phyloP scores from a whole-genome alignment of 2,329 filamentous ascomycete species.

The Pseudogymnoascus destructans region DNA sequence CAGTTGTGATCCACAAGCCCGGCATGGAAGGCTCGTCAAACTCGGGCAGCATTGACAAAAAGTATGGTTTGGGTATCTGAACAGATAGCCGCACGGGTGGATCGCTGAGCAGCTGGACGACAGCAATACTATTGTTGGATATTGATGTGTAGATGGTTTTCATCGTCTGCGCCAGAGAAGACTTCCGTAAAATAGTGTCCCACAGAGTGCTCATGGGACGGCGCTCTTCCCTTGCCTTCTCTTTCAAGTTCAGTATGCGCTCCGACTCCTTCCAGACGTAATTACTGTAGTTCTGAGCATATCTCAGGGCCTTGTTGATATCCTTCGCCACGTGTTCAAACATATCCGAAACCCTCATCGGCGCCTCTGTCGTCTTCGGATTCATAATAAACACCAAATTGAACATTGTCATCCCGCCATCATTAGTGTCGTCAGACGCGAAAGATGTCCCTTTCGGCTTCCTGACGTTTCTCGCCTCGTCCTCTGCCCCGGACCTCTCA shows the following conservation, averaged over 20 bases:
- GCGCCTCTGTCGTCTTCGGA: constrained; percentile 64
- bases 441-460: constrained; percentile 16
- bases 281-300: constrained; percentile 76
- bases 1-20: constrained; percentile 77
- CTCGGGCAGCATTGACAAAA: constrained; percentile 59
- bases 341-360: constrained; percentile 57
- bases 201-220: constrained; percentile 48
- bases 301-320: constrained; percentile 82
- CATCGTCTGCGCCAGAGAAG: constrained; percentile 70
- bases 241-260: constrained; percentile 65
- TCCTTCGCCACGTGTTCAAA: constrained; percentile 86
- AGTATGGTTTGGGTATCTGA: constrained; percentile 52
- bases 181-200: constrained; percentile 57
- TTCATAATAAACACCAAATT: constrained; percentile 89
- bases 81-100: constrained; percentile 48
- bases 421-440: constrained; percentile 20
- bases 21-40: constrained; percentile 55
- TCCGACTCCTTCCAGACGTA: constrained; percentile 91
- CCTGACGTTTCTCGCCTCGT: constrained; percentile 21
- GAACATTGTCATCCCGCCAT: constrained; percentile 74
- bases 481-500: not conserved
- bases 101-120: constrained; percentile 54
- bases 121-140: constrained; percentile 74
- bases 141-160: constrained; percentile 71
- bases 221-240: constrained; percentile 59